Base-by-base conservation (phyloP, 2,329 filamentous ascomycete species). In the Lachnellula hyalina region DNA sequence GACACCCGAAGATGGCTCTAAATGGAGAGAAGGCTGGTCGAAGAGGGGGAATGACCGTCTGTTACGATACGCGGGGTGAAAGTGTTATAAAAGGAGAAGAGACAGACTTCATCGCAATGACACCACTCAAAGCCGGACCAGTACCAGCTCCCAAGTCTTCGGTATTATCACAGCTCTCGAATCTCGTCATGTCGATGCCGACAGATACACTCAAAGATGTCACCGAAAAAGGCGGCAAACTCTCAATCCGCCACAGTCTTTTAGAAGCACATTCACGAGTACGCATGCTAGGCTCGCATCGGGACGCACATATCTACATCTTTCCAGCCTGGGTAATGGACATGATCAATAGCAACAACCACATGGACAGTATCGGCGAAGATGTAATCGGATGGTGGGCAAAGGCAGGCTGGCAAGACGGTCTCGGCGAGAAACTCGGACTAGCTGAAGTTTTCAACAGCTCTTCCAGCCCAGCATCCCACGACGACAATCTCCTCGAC, bases 381-480 rank as follows among this genome's bases (percentile, higher is more conserved):
- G 93, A 97, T 66, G 84, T 96, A 5, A 77, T 97, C 15, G 91
- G 92, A 6, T 96, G 90, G 88, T 96, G 92, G 91, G 90, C 92
- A 35, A 97, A 97, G 70, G 85, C 93, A 0, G 85, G 85, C 52
- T 99, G 94, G 94, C 92, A 97, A 71, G 77, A 81, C 3, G 89
- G 90, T 0, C 76, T 96, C 3, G 83, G 82, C 0, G 83, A 87
- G 50, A 96, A 96, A 71, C 78, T 97, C 7, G 82, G 85, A 1
- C 74, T 96, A 51, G 75, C 81, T 49, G 77, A 86, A 45, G 80
- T 93, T 4, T 77, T 94, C 49, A 76, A 80, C 14, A 75, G 68
- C 55, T 69, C 69, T 32, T 32, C 28, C 51, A 61, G 70, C 8
- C 67, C 72, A 1, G 71, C 72, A 14, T 70, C 74, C n/a, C 73